Evolutionary conservation across 2,329 filamentous ascomycete genomes (phyloP).

Genomic region (Helotiales sp.): DNA sequence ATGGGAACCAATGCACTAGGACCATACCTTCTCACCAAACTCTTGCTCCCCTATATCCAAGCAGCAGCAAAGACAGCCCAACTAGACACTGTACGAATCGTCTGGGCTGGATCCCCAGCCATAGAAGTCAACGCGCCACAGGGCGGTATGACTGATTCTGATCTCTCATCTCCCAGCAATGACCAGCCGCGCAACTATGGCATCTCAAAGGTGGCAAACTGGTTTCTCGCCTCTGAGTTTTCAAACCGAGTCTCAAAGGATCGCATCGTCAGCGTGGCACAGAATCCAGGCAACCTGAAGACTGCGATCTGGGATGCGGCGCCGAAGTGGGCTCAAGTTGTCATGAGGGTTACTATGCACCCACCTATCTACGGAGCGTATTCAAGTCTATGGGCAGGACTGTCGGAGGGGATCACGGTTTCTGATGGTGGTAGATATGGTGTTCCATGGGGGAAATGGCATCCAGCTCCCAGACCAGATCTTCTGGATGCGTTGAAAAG

Average conservation of each 20-base stretch:
- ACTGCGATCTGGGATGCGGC: conserved; percentile 17
- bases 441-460: conserved; percentile 23
- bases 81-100: conserved; percentile 7
- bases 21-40: conserved; percentile 24
- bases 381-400: conserved; percentile 17
- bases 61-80: conserved; percentile 11
- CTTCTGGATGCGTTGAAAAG: conserved; percentile 15
- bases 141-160: not conserved
- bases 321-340: not conserved
- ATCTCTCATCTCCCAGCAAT: not conserved
- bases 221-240: conserved; percentile 15
- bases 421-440: conserved; percentile 12
- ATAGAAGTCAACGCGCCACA: not conserved
- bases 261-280: not conserved
- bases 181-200: conserved; percentile 4
- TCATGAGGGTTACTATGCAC: conserved; percentile 20
- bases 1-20: conserved; percentile 38
- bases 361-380: conserved; percentile 23
- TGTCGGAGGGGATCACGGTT: not conserved
- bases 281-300: conserved; percentile 17
- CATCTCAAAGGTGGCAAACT: conserved; percentile 11
- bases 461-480: conserved; percentile 12
- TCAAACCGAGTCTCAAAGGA: not conserved
- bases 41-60: conserved; percentile 45
- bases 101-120: conserved; percentile 10